Conservation (phyloP, 805 yeast genomes). For the Saccharomycodes ludwigii region DNA sequence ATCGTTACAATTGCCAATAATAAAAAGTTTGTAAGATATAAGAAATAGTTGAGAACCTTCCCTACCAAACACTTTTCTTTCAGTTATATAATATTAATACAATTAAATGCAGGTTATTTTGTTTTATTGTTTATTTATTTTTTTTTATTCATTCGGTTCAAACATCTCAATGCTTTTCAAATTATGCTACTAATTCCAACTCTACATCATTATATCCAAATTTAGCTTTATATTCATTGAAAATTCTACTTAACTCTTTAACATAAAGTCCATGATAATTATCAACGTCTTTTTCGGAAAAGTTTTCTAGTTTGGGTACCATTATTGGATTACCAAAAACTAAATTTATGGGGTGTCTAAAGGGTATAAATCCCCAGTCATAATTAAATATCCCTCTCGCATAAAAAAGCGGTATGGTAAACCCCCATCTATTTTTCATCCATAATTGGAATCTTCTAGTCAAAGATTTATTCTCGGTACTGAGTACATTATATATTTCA, state of each 20-base stretch:
- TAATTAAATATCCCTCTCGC: conserved; percentile 89
- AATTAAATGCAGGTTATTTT: no score
- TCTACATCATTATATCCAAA: conserved; percentile 24
- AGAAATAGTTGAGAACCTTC: no score
- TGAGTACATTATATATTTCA: conserved; percentile 40
- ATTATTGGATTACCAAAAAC: conserved; percentile 62
- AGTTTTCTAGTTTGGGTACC: conserved; percentile 37
- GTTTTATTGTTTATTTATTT: no score
- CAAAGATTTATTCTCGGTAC: conserved; percentile 31
- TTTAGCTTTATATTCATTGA: conserved; percentile 49
- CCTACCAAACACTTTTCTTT: no score
- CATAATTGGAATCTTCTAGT: conserved; percentile 52
- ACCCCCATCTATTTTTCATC: conserved; percentile 61
- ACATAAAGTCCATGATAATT: conserved; percentile 64
- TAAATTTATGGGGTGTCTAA: conserved; percentile 63
- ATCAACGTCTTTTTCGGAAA: conserved; percentile 40
- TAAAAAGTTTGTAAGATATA: no score
- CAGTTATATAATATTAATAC: no score
- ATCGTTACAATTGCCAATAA: no score
- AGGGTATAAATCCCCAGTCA: conserved; percentile 85
- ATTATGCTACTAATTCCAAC: conserved; percentile 16
- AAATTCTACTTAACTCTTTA: conserved; percentile 48
- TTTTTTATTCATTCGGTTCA: neutral
- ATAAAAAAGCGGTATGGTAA: conserved; percentile 82
- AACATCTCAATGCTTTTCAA: neutral